phyloP scores from a whole-genome alignment of 2,329 filamentous ascomycete species.

The Purpureocillium takamizusanense region DNA sequence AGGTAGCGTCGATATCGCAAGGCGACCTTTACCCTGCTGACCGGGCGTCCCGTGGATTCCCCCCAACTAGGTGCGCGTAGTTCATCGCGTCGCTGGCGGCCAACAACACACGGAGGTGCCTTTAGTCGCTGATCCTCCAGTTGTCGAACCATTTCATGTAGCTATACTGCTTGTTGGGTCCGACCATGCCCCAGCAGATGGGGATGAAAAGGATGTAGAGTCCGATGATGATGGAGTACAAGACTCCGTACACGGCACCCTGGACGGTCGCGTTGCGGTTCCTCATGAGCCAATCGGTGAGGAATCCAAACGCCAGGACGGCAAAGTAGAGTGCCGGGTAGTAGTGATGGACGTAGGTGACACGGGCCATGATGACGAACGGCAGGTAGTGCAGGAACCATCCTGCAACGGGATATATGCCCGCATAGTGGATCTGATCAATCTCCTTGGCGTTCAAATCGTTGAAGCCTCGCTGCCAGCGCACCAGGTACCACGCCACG shows the following conservation, averaged over 20 bases:
- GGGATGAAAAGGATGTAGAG: constrained; percentile 87
- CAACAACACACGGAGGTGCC: constrained; percentile 2
- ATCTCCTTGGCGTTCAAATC: constrained; percentile 75
- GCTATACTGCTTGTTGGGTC: constrained; percentile 70
- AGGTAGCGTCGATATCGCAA: neutral
- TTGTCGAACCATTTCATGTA: constrained; percentile 90
- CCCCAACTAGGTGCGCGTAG: too few species aligned
- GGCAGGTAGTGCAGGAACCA: constrained; percentile 97
- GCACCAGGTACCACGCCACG: constrained; percentile 75
- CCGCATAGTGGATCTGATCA: constrained; percentile 90
- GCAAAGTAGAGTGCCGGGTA: constrained; percentile 98
- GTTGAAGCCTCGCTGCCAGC: constrained; percentile 90
- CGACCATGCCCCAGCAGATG: constrained; percentile 94
- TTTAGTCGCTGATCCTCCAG: constrained; percentile 71
- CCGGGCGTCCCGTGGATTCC: too few species aligned
- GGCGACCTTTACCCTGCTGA: neutral
- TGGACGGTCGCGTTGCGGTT: constrained; percentile 56
- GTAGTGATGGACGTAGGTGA: constrained; percentile 99
- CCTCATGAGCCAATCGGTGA: constrained; percentile 72
- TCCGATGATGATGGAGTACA: constrained; percentile 69
- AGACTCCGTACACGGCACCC: constrained; percentile 58
- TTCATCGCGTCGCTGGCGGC: neutral
- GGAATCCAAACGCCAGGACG: constrained; percentile 81
- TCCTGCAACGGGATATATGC: constrained; percentile 81
- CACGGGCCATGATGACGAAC: constrained; percentile 94